A percentile compares a stretch with the other conserved stretches of the same genome.
phyloP scores from a whole-genome alignment of 768 basidiomycete species.

The Nevesoporus exiguus region DNA sequence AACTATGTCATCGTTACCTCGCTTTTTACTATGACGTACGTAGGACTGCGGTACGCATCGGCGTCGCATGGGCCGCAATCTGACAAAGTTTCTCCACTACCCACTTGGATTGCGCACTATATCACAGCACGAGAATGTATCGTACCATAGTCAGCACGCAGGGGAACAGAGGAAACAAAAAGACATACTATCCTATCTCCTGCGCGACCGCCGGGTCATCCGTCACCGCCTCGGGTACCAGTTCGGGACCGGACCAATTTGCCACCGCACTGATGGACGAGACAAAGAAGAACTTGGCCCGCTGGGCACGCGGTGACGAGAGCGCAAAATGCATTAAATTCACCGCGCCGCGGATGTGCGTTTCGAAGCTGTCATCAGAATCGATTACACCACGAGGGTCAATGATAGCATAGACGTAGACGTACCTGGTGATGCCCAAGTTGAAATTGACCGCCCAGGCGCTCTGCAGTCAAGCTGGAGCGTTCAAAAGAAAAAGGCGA shows the following conservation, averaged over 20 bases:
- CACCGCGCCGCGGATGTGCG: slow-evolving; percentile 46
- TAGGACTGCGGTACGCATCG: slow-evolving; percentile 18
- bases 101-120: slow-evolving; percentile 43
- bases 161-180: background rate
- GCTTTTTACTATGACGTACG: slow-evolving; percentile 10
- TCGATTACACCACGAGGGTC: too few relatives aligned
- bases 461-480: slow-evolving; percentile 30
- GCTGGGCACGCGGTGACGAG: slow-evolving; percentile 29
- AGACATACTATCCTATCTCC: slow-evolving; percentile 34
- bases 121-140: background rate
- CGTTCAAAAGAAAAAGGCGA: background rate
- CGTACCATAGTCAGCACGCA: background rate
- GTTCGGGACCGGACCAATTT: slow-evolving; percentile 18
- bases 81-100: slow-evolving; percentile 51
- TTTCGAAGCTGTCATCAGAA: slow-evolving; percentile 32
- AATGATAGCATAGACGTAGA: background rate
- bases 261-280: slow-evolving; percentile 42
- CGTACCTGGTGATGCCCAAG: slow-evolving; percentile 31
- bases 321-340: slow-evolving; percentile 52
- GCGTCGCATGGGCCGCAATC: slow-evolving; percentile 33
- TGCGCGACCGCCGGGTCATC: slow-evolving; percentile 27
- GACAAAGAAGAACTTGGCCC: slow-evolving; percentile 47
- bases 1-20: slow-evolving; percentile 7
- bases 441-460: slow-evolving; percentile 60
- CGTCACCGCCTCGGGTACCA: slow-evolving; percentile 23